phyloP scores from a whole-genome alignment of 352 stramenopile genomes.

The Aphanomyces invadans region DNA sequence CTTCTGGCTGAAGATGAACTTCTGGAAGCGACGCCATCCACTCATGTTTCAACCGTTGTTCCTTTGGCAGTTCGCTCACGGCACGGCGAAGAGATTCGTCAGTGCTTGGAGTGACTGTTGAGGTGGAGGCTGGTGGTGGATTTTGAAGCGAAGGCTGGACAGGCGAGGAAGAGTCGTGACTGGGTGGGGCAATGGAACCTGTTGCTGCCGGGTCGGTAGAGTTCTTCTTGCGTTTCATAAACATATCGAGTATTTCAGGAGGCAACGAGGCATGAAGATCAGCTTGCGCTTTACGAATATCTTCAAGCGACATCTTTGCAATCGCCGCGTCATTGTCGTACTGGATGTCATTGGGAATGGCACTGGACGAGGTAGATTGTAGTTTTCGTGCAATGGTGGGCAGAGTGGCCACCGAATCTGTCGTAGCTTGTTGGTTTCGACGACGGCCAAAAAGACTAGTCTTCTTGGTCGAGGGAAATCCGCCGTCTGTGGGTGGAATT shows the following conservation, averaged over 20 bases:
- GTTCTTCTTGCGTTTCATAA: constrained; percentile 37
- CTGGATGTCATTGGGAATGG: constrained; percentile 32
- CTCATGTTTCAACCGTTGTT: constrained; percentile 68
- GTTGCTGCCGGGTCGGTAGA: not conserved
- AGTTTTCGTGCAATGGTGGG: not conserved
- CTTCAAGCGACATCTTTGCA: constrained; percentile 49
- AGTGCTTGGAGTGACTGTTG: constrained; percentile 38
- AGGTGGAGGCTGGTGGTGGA: not conserved
- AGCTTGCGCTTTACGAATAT: constrained; percentile 66
- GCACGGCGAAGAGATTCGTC: constrained; percentile 54
- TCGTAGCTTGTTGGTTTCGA: constrained; percentile 29
- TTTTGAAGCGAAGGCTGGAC: not conserved
- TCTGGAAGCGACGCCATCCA: constrained; percentile 45
- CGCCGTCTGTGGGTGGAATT: constrained; percentile 32
- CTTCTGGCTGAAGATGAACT: not conserved
- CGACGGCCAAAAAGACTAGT: constrained; percentile 67
- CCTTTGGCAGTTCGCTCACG: constrained; percentile 37
- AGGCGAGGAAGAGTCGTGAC: not conserved
- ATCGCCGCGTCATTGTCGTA: constrained; percentile 42
- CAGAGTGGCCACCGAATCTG: too few relatives aligned
- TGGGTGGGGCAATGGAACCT: not conserved
- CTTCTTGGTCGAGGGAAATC: constrained; percentile 48
- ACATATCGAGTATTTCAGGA: constrained; percentile 52
- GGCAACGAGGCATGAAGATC: constrained; percentile 54
- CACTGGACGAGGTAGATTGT: not conserved